Evolutionary conservation across 805 yeast species (phyloP).

Genomic region (Dipodascus albidus): DNA sequence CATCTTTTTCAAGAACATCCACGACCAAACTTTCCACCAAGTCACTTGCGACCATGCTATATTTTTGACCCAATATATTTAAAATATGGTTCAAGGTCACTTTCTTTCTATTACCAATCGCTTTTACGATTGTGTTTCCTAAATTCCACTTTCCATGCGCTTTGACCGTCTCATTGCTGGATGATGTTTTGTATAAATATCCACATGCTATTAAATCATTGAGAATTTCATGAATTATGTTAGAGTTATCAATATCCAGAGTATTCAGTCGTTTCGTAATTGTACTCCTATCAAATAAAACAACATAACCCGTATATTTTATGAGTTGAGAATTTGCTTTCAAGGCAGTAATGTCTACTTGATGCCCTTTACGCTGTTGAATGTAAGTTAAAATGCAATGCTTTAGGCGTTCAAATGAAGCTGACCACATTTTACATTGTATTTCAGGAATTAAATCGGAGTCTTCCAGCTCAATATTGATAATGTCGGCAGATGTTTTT

Average conservation of each 20-base stretch:
- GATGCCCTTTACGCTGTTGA: neutral
- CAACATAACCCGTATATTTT: neutral
- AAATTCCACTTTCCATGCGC: slow-evolving; percentile 1
- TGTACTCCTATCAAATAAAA: neutral
- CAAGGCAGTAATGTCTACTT: neutral
- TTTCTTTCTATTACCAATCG: neutral
- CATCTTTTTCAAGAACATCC: neutral
- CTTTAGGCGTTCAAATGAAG: neutral
- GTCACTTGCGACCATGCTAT: neutral
- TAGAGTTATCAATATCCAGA: neutral
- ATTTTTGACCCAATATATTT: neutral
- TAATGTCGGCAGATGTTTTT: no score
- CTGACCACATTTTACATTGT: neutral
- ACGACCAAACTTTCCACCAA: neutral
- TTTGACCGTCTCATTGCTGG: neutral
- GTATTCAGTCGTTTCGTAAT: neutral
- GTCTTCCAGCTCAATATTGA: no score
- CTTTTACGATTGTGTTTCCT: neutral
- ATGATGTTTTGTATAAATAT: neutral
- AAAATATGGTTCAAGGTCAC: neutral
- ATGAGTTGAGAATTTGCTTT: neutral
- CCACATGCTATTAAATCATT: neutral
- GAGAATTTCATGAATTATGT: neutral
- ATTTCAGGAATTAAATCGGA: neutral
- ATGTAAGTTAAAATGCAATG: neutral